phyloP scores from a whole-genome alignment of 331 rosid species.

The Prunus yedoensis region DNA sequence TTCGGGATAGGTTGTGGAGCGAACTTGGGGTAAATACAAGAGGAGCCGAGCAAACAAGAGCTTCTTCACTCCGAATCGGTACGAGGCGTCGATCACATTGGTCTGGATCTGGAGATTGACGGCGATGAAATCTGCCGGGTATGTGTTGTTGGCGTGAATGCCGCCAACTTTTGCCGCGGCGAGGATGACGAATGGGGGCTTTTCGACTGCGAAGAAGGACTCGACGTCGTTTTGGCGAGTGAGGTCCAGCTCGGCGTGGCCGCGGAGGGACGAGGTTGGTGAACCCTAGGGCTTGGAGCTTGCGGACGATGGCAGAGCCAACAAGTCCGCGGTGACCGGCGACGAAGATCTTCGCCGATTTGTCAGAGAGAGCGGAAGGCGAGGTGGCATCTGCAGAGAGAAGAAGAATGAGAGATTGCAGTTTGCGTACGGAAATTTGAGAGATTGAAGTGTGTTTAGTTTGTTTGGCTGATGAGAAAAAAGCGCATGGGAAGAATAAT shows the following conservation, averaged over 20 bases:
- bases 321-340: slow-evolving; percentile 96
- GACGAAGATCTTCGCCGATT: slow-evolving; percentile 79
- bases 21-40: slow-evolving; percentile 92
- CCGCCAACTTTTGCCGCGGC: slow-evolving; percentile 99
- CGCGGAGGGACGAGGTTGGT: slow-evolving; percentile 59
- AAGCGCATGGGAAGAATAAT: neutral
- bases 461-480: slow-evolving; percentile 21
- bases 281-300: slow-evolving; percentile 70
- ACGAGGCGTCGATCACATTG: slow-evolving; percentile 73
- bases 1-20: slow-evolving; percentile 95
- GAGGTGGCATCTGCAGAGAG: slow-evolving; percentile 33
- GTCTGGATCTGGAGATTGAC: slow-evolving; percentile 94
- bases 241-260: slow-evolving; percentile 83
- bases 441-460: neutral
- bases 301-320: slow-evolving; percentile 86
- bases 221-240: slow-evolving; percentile 83
- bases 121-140: slow-evolving; percentile 89
- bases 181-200: slow-evolving; percentile 72
- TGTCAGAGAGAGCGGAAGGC: slow-evolving; percentile 51
- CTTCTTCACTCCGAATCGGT: slow-evolving; percentile 67
- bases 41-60: slow-evolving; percentile 84
- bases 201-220: slow-evolving; percentile 72
- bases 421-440: slow-evolving; percentile 13
- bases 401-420: neutral
- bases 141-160: slow-evolving; percentile 91